Evolutionary conservation across 257 asterid species (phyloP).

Genomic region (Parsonsia alboflavescens): DNA sequence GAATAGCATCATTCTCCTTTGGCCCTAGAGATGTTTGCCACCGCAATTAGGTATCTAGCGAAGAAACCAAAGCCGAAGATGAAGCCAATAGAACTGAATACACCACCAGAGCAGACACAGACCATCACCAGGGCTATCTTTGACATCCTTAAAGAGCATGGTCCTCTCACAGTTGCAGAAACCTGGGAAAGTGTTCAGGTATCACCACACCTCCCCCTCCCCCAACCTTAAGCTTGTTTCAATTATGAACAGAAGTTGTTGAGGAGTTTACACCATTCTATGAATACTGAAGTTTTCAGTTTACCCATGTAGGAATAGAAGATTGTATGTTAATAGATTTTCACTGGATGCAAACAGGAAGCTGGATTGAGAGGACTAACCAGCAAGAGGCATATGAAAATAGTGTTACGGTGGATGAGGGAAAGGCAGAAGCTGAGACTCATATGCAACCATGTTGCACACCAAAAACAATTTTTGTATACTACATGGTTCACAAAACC

Average conservation of each 20-base stretch:
- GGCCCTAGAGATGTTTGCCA: slow-evolving; percentile 55
- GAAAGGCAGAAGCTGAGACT: slow-evolving; percentile 72
- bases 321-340: not conserved
- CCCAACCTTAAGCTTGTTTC: too few species aligned
- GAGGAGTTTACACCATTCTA: not conserved
- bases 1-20: not conserved
- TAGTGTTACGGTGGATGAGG: slow-evolving; percentile 82
- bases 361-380: slow-evolving; percentile 73
- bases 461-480: slow-evolving; percentile 63
- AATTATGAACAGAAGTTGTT: not conserved
- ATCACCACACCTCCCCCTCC: too few species aligned
- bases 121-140: slow-evolving; percentile 78
- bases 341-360: slow-evolving; percentile 34
- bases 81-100: slow-evolving; percentile 81
- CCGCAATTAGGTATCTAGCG: slow-evolving; percentile 61
- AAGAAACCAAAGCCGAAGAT: slow-evolving; percentile 89
- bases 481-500: slow-evolving; percentile 85
- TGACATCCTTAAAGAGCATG: slow-evolving; percentile 81
- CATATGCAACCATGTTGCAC: slow-evolving; percentile 76
- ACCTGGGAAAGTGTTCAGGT: slow-evolving; percentile 96
- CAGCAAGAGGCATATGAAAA: slow-evolving; percentile 81
- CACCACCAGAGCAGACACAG: slow-evolving; percentile 91
- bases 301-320: too few species aligned
- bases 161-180: slow-evolving; percentile 73
- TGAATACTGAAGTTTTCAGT: too few species aligned